Conservation (phyloP, 352 stramenopile genomes). For the Globisporangium camurandrum region DNA sequence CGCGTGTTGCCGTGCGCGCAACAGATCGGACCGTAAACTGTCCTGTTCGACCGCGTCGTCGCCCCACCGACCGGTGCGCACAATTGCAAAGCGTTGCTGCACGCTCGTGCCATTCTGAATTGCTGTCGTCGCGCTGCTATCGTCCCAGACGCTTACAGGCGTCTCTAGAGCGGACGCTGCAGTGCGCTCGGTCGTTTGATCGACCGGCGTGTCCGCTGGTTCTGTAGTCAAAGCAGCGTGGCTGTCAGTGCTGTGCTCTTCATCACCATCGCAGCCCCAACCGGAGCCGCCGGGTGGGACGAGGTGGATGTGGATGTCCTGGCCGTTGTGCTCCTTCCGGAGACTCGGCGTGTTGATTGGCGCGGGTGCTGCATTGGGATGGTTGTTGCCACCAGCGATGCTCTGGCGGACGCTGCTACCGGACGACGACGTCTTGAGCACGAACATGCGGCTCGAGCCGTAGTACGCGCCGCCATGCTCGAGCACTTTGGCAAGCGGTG, state of each 20-base stretch:
- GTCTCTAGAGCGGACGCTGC: too few relatives aligned
- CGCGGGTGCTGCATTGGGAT: slow-evolving; percentile 29
- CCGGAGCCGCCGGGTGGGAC: slow-evolving; percentile 25
- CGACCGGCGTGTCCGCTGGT: not conserved
- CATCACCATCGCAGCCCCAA: slow-evolving; percentile 32
- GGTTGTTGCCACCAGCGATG: slow-evolving; percentile 4
- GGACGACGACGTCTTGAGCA: slow-evolving; percentile 24
- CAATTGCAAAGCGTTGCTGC: not conserved
- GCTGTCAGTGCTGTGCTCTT: not conserved
- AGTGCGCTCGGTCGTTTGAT: not conserved
- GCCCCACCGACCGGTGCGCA: slow-evolving; percentile 45
- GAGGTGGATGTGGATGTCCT: slow-evolving; percentile 31
- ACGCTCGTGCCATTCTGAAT: too few relatives aligned
- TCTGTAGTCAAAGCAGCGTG: not conserved
- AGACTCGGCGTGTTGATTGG: slow-evolving; percentile 77
- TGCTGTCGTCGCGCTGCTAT: not conserved
- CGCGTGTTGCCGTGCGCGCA: slow-evolving; percentile 18
- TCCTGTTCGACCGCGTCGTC: slow-evolving; percentile 72
- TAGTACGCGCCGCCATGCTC: slow-evolving; percentile 23
- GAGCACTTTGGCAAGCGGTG: slow-evolving; percentile 27
- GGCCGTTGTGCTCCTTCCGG: slow-evolving; percentile 45
- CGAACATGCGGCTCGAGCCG: slow-evolving; percentile 35
- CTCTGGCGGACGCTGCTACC: slow-evolving; percentile 1
- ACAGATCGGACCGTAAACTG: slow-evolving; percentile 24
- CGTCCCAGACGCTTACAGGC: not conserved